Base-by-base conservation (phyloP, 495 filamentous ascomycete species). In the Neurospora tetrasperma region DNA sequence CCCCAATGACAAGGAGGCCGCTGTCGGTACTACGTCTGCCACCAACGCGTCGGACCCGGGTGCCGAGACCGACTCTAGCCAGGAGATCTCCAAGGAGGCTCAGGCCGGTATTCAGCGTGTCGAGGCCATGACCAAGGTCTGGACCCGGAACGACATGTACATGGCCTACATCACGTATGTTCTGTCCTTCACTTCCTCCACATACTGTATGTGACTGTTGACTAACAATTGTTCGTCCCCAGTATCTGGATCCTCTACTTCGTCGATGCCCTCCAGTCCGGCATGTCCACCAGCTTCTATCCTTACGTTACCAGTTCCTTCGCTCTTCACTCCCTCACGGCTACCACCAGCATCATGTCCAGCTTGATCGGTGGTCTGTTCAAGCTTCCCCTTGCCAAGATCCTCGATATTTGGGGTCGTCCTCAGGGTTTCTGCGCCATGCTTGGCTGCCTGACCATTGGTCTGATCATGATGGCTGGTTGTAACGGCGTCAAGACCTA, bases 321-420 rank as follows among this genome's bases (percentile, higher is more conserved):
- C 74, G 71, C 73, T 35, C 71, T 74, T n/a, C 86, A 88, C 75
- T 86, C 85, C 23, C 75, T 88, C 9, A 83, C 84, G 18, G 80
- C 84, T 20, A 82, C 84, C 69, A 85, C 82, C 83, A 74, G 73
- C 43, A 81, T 89, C 75, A 78, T 89, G 72, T 83, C 84, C 54
- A 81, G 74, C 46, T 79, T 93, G 74, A 86, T 92, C 72, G 89
- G 87, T 72, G 90, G 90, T 71, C 82, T 90, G 23, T 79, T 84
- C 54, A 89, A 88, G 72, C 81, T 92, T 40, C 85, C 90, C 0
- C 79, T 90, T 18, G 90, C 89, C 62, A 91, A 92, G 78, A 80
- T 92, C 69, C 80, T 91, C 74, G 89, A 93, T 75, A 80, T 90
- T 35, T 92, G 87, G 84, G 90, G 89, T 71, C 84, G 85, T 77